A percentile compares a stretch with the other conserved stretches of the same genome.
phyloP scores from a whole-genome alignment of 805 yeast species.

The Myxozyma vanderwaltii region DNA sequence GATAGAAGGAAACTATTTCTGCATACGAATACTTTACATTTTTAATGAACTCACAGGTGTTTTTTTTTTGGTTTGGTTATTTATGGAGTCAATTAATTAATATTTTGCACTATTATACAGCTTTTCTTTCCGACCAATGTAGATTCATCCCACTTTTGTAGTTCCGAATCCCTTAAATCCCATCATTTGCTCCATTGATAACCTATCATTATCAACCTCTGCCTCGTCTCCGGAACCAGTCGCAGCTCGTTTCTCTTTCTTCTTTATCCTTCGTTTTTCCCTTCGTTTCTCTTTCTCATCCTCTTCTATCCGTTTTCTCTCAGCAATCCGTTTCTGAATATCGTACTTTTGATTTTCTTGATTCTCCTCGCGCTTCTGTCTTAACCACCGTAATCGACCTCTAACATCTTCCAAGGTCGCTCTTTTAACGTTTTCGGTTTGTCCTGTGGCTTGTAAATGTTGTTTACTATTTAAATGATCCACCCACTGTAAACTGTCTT shows the following conservation, averaged over 20 bases:
- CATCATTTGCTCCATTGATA: slow-evolving; percentile 49
- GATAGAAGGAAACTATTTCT: background rate
- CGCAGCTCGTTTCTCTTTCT: slow-evolving; percentile 27
- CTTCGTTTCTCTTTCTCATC: slow-evolving; percentile 40
- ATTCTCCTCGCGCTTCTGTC: slow-evolving; percentile 39
- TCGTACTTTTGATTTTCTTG: slow-evolving; percentile 39
- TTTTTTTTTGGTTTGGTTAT: background rate
- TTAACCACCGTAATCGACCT: slow-evolving; percentile 44
- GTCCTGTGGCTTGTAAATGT: slow-evolving; percentile 48
- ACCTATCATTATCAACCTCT: slow-evolving; percentile 10
- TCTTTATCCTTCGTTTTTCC: slow-evolving; percentile 26
- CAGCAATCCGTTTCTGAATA: slow-evolving; percentile 48
- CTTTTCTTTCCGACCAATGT: background rate
- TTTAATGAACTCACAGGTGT: background rate
- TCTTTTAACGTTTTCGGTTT: slow-evolving; percentile 45
- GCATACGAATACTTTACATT: background rate
- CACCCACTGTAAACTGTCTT: slow-evolving; percentile 77
- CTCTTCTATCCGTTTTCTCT: slow-evolving; percentile 46
- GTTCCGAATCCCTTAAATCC: slow-evolving; percentile 62
- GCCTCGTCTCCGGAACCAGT: slow-evolving; percentile 10
- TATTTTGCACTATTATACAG: background rate
- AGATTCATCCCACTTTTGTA: slow-evolving; percentile 43
- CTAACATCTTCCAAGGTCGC: slow-evolving; percentile 56
- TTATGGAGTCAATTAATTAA: background rate
- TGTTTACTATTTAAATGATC: slow-evolving; percentile 81